These are phyloP conservation scores for Aspergillus sp. DNA, from an alignment of 2,329 filamentous ascomycete genomes.

Conservation along the genomic window DNA sequence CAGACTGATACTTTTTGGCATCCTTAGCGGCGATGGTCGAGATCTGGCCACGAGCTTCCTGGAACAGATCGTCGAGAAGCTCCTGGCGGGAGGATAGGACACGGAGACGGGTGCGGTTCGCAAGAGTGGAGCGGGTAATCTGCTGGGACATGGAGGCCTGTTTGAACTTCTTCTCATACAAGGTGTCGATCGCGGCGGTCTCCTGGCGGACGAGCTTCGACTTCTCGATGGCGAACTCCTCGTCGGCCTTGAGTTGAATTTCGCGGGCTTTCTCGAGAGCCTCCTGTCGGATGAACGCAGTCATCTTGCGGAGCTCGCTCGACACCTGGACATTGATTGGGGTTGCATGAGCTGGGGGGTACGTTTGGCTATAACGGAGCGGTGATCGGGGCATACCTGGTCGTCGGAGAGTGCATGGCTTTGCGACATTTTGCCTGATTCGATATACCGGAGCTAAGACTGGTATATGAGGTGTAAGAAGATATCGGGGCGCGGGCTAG, in stretches of 20 bases:
- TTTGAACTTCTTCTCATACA: slow-evolving; percentile 99
- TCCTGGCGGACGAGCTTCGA: slow-evolving; percentile 97
- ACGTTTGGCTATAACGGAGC: slow-evolving; percentile 23
- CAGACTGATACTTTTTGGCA: slow-evolving; percentile 68
- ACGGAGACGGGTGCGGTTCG: slow-evolving; percentile 93
- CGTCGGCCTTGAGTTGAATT: slow-evolving; percentile 97
- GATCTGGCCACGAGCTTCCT: slow-evolving; percentile 75
- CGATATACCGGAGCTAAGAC: slow-evolving; percentile 17
- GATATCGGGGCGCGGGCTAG: slow-evolving; percentile 21
- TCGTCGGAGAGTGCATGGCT: slow-evolving; percentile 95
- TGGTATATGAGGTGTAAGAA: slow-evolving; percentile 17
- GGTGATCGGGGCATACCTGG: slow-evolving; percentile 66
- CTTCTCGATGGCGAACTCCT: slow-evolving; percentile 99
- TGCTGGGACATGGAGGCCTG: slow-evolving; percentile 98
- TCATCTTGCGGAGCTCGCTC: slow-evolving; percentile 99
- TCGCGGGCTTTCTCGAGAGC: slow-evolving; percentile 95
- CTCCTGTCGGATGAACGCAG: slow-evolving; percentile 99
- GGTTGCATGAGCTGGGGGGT: slow-evolving; percentile 22
- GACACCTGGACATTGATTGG: slow-evolving; percentile 68
- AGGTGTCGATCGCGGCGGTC: slow-evolving; percentile 85
- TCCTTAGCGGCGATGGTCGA: slow-evolving; percentile 60
- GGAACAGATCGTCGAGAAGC: slow-evolving; percentile 87
- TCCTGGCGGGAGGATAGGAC: slow-evolving; percentile 87
- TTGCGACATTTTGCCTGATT: slow-evolving; percentile 77
- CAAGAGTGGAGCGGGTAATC: slow-evolving; percentile 92